phyloP scores from a whole-genome alignment of 2,329 filamentous ascomycete species.

The Nemania serpens region DNA sequence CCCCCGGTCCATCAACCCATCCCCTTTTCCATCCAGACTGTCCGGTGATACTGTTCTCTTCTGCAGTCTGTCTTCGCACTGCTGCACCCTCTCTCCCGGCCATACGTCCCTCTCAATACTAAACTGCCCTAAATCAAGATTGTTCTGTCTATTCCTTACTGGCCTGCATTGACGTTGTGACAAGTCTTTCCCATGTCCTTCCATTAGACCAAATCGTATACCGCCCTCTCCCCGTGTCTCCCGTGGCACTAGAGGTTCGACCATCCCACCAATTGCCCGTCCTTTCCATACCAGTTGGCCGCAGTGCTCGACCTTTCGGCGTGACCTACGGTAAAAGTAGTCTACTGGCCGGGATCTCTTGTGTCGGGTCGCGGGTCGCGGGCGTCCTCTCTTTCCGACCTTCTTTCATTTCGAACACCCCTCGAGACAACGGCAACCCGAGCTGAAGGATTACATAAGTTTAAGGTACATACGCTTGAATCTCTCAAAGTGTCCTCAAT shows the following conservation, averaged over 20 bases:
- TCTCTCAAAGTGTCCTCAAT: not conserved
- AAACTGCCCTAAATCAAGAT: conserved; percentile 26
- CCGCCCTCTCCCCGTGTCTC: conserved; percentile 35
- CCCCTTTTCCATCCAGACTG: conserved; percentile 32
- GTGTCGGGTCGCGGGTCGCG: conserved; percentile 62
- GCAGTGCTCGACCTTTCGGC: conserved; percentile 35
- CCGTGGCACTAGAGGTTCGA: conserved; percentile 37
- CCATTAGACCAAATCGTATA: conserved; percentile 32
- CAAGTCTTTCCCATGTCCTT: conserved; percentile 37
- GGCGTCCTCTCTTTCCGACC: conserved; percentile 54
- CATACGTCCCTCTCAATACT: conserved; percentile 26
- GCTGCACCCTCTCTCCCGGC: conserved; percentile 22
- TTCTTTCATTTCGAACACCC: conserved; percentile 6
- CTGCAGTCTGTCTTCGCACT: conserved; percentile 25
- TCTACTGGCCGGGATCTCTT: conserved; percentile 47
- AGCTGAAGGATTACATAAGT: conserved; percentile 5
- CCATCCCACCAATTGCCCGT: conserved; percentile 30
- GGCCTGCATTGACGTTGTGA: conserved; percentile 28
- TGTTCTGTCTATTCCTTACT: conserved; percentile 26
- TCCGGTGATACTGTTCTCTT: conserved; percentile 26
- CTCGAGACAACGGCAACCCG: conserved; percentile 10
- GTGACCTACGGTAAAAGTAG: conserved; percentile 54
- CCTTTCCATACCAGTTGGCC: conserved; percentile 33
- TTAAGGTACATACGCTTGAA: conserved; percentile 23
- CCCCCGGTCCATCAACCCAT: conserved; percentile 19